Base-by-base conservation (phyloP, 306 rosid genomes). In the Vigna unguiculata region DNA sequence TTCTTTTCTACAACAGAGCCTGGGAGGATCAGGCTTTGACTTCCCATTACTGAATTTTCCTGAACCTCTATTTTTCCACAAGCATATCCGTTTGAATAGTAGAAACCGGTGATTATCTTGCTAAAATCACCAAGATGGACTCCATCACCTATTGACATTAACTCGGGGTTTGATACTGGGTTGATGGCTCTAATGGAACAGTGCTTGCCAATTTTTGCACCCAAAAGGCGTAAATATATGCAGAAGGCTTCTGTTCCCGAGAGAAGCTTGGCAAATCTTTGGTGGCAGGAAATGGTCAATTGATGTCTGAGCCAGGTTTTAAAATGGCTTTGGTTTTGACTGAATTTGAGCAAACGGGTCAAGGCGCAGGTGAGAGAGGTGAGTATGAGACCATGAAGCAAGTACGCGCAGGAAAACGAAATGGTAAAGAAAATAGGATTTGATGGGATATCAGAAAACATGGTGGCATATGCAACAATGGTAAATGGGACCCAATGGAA, bases 121-220 rank as follows among this genome's bases (percentile, higher is more conserved):
- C 98, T 82, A 77, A 94, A 94, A 48, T 94, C 97, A 70, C 98
- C 97, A 34, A 94, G 97, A 83, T 94, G 98, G 72, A 88, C 91
- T 9, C 97, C 94, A 34, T 80, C 78, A 46, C 93, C 91, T 53
- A 94, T 81, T 20, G 87, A 83, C 74, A 91, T 51, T 62, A 91
- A 66, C 65, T 91, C 83, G 7, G 96, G 96, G 81, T 91, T 90
- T 51, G 90, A 86, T 76, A 91, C 83, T 45, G 98, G 94, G 78
- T 94, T 91, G 85, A 94, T 90, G 78, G 98, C 98, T 85, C 98
- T 91, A 36, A 94, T 89, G 58, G 97, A 94, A 78, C 98, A 94
- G 70, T 90, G 88, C 57, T 85, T 90, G 34, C 98, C 98, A 52
- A 94, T 81, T 77, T 83, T 84, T 17, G 98, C 93, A 41, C 98